Evolutionary conservation across 495 filamentous ascomycete genomes (phyloP).

Genomic region (Terfezia claveryi): DNA sequence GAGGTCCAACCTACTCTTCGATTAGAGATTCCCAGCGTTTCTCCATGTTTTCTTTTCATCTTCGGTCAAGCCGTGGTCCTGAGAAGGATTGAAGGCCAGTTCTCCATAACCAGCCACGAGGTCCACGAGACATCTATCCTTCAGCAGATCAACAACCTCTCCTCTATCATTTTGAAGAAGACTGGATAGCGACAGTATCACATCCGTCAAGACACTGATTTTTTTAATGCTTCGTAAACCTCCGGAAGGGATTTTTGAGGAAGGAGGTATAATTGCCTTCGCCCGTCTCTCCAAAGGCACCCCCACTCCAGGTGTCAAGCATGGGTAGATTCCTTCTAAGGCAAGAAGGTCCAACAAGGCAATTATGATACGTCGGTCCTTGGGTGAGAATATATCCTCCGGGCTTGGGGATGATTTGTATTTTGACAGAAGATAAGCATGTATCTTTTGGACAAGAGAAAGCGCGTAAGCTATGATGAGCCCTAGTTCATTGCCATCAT

Average conservation of each 20-base stretch:
- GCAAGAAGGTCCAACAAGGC: conserved; percentile 32
- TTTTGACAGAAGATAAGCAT: neutral
- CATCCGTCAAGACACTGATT: conserved; percentile 3
- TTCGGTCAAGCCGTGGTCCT: neutral
- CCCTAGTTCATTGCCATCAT: neutral
- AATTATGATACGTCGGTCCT: conserved; percentile 25
- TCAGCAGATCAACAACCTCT: conserved; percentile 1
- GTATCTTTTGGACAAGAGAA: neutral
- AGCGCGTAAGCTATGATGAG: neutral
- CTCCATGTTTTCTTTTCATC: conserved; percentile 14
- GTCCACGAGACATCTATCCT: conserved; percentile 18
- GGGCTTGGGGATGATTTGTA: neutral
- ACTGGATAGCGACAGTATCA: conserved; percentile 2
- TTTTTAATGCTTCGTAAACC: neutral
- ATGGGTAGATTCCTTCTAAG: conserved; percentile 35
- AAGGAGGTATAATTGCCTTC: conserved; percentile 29
- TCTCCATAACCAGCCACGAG: conserved; percentile 20
- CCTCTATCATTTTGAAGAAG: neutral
- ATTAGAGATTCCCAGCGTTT: conserved; percentile 22
- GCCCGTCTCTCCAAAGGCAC: conserved; percentile 33
- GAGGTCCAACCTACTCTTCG: conserved; percentile 21
- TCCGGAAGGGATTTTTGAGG: conserved; percentile 20
- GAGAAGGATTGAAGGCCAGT: conserved; percentile 15
- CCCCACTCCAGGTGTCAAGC: conserved; percentile 30
- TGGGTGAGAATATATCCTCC: neutral